Evolutionary conservation across 2,329 filamentous ascomycete genomes (phyloP).

Genomic region (Coccinonectria pachysandricola): DNA sequence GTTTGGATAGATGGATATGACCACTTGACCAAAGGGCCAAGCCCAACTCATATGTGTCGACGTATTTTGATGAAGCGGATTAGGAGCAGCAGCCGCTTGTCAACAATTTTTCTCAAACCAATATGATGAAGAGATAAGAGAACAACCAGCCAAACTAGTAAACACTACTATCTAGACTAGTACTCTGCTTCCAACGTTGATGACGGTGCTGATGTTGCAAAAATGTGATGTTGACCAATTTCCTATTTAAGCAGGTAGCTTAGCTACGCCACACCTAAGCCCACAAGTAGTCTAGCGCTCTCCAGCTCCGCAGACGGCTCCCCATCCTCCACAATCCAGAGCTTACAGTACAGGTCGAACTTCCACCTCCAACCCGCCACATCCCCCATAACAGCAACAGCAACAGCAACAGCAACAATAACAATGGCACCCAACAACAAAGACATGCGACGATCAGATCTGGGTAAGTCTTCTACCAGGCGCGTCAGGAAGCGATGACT

Average conservation of each 20-base stretch:
- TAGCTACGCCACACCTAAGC: slow-evolving; percentile 6
- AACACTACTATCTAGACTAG: too few relatives aligned
- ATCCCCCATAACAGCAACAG: slow-evolving; percentile 5
- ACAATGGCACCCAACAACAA: slow-evolving; percentile 31
- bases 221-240: slow-evolving; percentile 4
- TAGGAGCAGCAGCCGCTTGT: too few relatives aligned
- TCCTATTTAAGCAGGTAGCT: slow-evolving; percentile 10
- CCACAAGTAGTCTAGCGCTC: slow-evolving; percentile 6
- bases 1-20: too few relatives aligned
- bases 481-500: background rate
- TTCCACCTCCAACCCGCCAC: slow-evolving; percentile 11
- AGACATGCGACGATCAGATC: slow-evolving; percentile 34
- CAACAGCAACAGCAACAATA: slow-evolving; percentile 4
- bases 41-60: too few relatives aligned
- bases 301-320: slow-evolving; percentile 6
- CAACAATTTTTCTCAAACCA: too few relatives aligned
- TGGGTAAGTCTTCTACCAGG: slow-evolving; percentile 34
- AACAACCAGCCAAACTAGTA: too few relatives aligned
- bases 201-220: slow-evolving; percentile 4
- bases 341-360: slow-evolving; percentile 11
- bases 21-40: too few relatives aligned
- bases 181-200: too few relatives aligned
- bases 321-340: too few relatives aligned
- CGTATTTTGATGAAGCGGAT: too few relatives aligned
- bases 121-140: too few relatives aligned